A percentile compares a stretch with the other conserved stretches of the same genome.
Conservation (phyloP, 257 asterid species). For the Solanum gracilifrons region DNA sequence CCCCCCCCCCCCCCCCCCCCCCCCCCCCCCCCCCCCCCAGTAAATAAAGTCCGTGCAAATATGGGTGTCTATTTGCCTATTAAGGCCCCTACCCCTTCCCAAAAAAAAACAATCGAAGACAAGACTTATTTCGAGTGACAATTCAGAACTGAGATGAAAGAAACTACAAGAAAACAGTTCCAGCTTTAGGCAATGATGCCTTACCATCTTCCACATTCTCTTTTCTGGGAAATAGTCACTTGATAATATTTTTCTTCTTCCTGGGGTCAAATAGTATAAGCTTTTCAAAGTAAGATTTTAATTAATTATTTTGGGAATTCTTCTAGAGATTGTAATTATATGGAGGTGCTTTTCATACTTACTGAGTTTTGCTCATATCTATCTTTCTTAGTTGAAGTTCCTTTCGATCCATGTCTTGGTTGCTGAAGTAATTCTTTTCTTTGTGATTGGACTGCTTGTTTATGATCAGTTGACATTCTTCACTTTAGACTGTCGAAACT, state of each 20-base stretch:
- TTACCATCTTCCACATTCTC: background rate
- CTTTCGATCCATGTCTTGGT: background rate
- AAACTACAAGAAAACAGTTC: background rate
- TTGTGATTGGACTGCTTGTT: background rate
- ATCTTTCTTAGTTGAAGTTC: background rate
- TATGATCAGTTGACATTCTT: background rate
- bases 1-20: too few species aligned
- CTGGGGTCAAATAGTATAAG: background rate
- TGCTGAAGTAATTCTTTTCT: background rate
- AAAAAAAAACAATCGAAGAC: background rate
- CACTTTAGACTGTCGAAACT: background rate
- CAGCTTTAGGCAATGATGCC: background rate
- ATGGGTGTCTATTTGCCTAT: background rate
- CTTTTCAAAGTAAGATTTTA: background rate
- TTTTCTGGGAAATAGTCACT: background rate
- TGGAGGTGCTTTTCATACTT: background rate
- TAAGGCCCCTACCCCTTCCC: background rate
- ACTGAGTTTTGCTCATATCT: background rate
- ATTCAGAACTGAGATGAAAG: background rate
- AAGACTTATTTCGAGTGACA: background rate
- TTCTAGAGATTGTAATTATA: background rate
- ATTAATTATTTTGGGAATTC: background rate
- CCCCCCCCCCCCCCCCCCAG: too few species aligned
- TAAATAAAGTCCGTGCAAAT: background rate
- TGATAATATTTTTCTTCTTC: background rate